Conservation (phyloP, 306 rosid genomes). For the Betula pendula region DNA sequence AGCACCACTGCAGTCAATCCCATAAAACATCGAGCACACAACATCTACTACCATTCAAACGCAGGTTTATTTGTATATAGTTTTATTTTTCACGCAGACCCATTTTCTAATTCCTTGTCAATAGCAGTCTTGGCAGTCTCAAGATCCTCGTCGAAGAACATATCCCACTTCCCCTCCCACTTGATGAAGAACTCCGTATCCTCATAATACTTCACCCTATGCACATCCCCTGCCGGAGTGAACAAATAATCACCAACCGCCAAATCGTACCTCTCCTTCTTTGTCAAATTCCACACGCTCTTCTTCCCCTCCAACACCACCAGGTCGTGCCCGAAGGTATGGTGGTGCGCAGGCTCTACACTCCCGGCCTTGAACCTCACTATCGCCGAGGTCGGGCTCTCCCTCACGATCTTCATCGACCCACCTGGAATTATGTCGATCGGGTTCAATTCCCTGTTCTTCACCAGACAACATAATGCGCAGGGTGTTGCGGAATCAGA, state of each 20-base stretch:
- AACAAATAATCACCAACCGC: constrained; percentile 71
- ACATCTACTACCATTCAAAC: not conserved
- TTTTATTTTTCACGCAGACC: not conserved
- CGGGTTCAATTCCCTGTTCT: constrained; percentile 61
- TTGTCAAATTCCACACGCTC: constrained; percentile 83
- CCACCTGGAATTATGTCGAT: constrained; percentile 80
- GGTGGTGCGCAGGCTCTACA: constrained; percentile 93
- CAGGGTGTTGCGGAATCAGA: constrained; percentile 24
- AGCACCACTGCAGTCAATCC: not conserved
- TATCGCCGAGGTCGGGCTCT: constrained; percentile 77
- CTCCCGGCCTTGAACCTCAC: constrained; percentile 81
- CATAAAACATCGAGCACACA: not conserved
- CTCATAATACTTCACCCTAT: constrained; percentile 69
- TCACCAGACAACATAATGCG: constrained; percentile 66
- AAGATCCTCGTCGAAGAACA: constrained; percentile 85
- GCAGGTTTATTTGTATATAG: not conserved
- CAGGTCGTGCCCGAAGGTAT: constrained; percentile 86
- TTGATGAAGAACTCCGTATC: constrained; percentile 84
- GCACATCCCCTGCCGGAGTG: constrained; percentile 80
- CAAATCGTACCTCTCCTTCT: constrained; percentile 65
- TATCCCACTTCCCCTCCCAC: constrained; percentile 96
- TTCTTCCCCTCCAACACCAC: constrained; percentile 75
- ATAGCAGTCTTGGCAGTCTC: constrained; percentile 47
- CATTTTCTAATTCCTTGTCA: constrained; percentile 36
- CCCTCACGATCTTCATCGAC: constrained; percentile 80